Conservation (phyloP, 257 asterid species). For the Parsonsia alboflavescens region DNA sequence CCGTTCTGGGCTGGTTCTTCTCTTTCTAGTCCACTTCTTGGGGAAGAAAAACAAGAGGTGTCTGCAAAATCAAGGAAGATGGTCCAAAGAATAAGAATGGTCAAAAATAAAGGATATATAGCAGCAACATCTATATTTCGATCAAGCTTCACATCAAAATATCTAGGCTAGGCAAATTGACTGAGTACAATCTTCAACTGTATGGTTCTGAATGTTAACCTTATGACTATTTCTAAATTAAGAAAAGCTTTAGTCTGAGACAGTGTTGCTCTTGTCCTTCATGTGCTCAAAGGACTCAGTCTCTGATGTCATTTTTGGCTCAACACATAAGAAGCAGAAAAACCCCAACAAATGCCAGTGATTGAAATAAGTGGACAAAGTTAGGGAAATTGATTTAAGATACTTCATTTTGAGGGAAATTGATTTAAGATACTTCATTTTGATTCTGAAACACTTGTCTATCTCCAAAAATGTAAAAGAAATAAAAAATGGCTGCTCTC, state of each 20-base stretch:
- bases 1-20: not conserved
- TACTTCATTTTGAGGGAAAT: not conserved
- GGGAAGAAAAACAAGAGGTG: not conserved
- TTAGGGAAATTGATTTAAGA: not conserved
- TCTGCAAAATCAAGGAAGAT: conserved; percentile 7
- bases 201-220: not conserved
- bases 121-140: not conserved
- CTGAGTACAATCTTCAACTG: not conserved
- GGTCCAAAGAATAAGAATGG: not conserved
- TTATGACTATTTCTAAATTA: not conserved
- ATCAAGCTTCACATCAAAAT: not conserved
- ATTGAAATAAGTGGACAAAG: not conserved
- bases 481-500: not conserved
- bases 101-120: not conserved
- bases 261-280: not conserved
- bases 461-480: not conserved
- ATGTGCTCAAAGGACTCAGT: not conserved
- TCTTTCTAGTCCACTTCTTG: conserved; percentile 4
- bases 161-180: not conserved
- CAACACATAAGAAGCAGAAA: too few relatives aligned
- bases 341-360: not conserved
- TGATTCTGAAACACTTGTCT: not conserved
- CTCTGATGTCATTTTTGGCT: not conserved
- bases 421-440: not conserved
- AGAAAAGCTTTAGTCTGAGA: not conserved